Evolutionary conservation across 163 green algal species (phyloP).

Genomic region (Smithsoniella earleae): DNA sequence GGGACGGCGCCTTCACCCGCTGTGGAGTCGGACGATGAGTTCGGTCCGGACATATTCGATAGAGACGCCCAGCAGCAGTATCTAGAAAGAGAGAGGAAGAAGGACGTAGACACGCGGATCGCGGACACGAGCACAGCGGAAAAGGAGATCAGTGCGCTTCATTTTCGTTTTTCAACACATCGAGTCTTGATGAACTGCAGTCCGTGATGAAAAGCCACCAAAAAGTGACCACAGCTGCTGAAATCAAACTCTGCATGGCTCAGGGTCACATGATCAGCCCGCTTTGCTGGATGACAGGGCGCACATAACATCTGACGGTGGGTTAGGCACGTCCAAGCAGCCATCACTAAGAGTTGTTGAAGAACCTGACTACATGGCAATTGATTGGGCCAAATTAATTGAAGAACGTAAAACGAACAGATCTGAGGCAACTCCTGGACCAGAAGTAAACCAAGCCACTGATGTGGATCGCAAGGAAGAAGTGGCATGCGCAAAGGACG

Average conservation of each 20-base stretch:
- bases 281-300: too few species aligned
- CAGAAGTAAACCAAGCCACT: too few species aligned
- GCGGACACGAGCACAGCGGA: too few species aligned
- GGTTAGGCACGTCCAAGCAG: background rate
- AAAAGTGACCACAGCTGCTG: background rate
- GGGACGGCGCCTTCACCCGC: too few species aligned
- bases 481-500: background rate
- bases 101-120: background rate
- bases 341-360: background rate
- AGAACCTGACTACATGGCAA: background rate
- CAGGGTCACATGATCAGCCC: too few species aligned
- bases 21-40: conserved; percentile 12
- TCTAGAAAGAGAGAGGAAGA: background rate
- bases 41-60: conserved; percentile 10
- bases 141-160: background rate
- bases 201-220: background rate
- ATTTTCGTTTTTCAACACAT: background rate
- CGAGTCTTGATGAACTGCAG: background rate
- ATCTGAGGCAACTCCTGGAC: too few species aligned
- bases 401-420: background rate
- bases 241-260: too few species aligned
- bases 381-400: background rate
- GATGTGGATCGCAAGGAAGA: background rate
- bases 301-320: background rate
- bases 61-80: background rate